Conservation (phyloP, 169 alveolate genomes). For the Plasmodium cynomolgi region DNA sequence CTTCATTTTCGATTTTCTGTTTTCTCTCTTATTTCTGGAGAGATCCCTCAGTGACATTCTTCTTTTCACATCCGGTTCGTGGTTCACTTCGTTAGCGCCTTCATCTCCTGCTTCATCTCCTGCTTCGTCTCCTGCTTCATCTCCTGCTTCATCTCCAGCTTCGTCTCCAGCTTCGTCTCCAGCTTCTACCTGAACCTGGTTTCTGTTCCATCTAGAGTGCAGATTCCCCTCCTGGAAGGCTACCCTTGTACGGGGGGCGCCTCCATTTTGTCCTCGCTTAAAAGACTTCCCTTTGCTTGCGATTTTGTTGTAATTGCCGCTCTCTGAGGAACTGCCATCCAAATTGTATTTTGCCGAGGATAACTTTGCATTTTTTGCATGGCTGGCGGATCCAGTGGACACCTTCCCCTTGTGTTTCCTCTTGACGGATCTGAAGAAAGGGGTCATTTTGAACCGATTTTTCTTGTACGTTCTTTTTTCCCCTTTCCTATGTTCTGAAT, state of each 20-base stretch:
- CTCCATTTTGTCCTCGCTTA: background rate
- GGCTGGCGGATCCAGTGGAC: background rate
- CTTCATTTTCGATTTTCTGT: conserved; percentile 37
- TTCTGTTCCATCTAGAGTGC: background rate
- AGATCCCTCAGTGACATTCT: background rate
- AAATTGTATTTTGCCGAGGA: background rate
- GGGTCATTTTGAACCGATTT: background rate
- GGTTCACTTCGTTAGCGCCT: background rate
- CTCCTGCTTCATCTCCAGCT: background rate
- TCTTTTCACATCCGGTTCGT: background rate
- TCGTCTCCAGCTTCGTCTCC: background rate
- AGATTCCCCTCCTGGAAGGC: background rate
- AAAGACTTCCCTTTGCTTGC: background rate
- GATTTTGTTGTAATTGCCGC: background rate
- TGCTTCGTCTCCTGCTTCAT: background rate
- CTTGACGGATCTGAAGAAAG: background rate
- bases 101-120: background rate
- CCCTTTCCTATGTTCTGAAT: background rate
- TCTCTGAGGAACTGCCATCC: background rate
- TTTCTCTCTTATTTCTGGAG: conserved; percentile 3
- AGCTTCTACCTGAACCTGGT: background rate
- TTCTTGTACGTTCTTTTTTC: background rate
- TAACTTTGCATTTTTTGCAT: background rate
- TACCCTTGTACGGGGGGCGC: background rate
- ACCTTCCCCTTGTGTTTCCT: background rate